Conservation (phyloP, 306 rosid species). For the Pyrus betulifolia region DNA sequence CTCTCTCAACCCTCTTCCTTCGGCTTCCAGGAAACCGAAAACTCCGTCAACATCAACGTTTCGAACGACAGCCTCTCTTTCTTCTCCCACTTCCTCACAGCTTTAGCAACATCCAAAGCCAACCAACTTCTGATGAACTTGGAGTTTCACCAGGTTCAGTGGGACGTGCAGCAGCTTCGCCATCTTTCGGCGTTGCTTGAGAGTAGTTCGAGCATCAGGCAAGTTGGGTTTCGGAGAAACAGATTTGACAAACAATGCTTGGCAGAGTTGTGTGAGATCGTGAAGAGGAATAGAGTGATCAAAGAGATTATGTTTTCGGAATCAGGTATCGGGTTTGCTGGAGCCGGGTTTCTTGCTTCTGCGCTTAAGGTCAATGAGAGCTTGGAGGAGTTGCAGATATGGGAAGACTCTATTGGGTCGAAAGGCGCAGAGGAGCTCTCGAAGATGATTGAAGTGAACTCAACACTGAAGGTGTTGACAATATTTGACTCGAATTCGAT, state of each 20-base stretch:
- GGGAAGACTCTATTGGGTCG: conserved; percentile 98
- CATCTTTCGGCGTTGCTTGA: conserved; percentile 42
- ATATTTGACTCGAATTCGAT: conserved; percentile 62
- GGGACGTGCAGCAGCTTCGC: conserved; percentile 48
- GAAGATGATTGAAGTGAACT: conserved; percentile 86
- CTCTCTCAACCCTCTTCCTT: conserved; percentile 63
- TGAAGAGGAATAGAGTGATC: conserved; percentile 48
- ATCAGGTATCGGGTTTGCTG: conserved; percentile 57
- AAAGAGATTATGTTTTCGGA: conserved; percentile 82
- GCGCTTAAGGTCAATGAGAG: conserved; percentile 60
- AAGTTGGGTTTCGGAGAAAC: conserved; percentile 57
- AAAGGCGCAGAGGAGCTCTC: conserved; percentile 86
- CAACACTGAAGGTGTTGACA: conserved; percentile 61
- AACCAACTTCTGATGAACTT: conserved; percentile 49
- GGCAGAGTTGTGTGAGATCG: conserved; percentile 36
- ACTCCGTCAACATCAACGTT: conserved; percentile 61
- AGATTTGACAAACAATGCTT: conserved; percentile 43
- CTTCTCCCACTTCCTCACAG: conserved; percentile 46
- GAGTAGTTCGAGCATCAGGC: conserved; percentile 31
- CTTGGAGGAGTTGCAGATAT: conserved; percentile 78
- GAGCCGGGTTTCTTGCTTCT: conserved; percentile 66
- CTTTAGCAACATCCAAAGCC: conserved; percentile 29
- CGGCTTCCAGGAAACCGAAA: conserved; percentile 70
- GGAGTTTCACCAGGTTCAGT: conserved; percentile 68
- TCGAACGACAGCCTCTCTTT: conserved; percentile 40